Evolutionary conservation across 805 yeast species (phyloP).

Genomic region (Ogataea zsoltii): DNA sequence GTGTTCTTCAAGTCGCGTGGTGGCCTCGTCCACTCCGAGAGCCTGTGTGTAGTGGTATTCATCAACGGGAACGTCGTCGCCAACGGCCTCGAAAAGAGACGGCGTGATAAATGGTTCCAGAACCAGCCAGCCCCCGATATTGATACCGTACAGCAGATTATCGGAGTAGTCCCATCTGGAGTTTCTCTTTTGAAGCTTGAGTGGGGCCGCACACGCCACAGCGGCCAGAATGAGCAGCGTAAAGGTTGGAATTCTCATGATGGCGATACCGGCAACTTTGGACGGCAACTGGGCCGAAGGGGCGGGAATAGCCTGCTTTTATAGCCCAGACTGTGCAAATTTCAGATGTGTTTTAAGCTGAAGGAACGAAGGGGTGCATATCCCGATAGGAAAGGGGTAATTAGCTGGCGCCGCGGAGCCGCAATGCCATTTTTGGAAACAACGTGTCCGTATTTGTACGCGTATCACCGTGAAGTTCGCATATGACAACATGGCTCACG

Average conservation of each 20-base stretch:
- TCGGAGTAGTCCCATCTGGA: constrained; percentile 34
- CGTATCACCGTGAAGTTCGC: too few relatives aligned
- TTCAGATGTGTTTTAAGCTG: not conserved
- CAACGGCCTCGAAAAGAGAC: constrained; percentile 58
- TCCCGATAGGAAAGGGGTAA: not conserved
- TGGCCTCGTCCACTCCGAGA: constrained; percentile 64
- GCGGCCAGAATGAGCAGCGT: constrained; percentile 8
- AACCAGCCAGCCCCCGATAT: constrained; percentile 89
- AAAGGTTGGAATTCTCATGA: constrained; percentile 16
- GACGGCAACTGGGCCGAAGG: too few relatives aligned
- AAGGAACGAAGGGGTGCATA: not conserved
- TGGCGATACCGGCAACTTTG: too few relatives aligned
- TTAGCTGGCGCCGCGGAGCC: not conserved
- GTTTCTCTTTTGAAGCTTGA: constrained; percentile 30
- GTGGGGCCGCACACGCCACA: constrained; percentile 23
- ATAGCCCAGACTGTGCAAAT: not conserved
- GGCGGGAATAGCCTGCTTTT: not conserved
- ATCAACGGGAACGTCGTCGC: constrained; percentile 64
- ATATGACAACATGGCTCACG: too few relatives aligned
- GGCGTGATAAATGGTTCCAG: constrained; percentile 88
- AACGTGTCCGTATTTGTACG: too few relatives aligned
- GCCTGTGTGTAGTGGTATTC: constrained; percentile 68
- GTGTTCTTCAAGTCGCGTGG: constrained; percentile 55
- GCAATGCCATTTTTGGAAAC: too few relatives aligned
- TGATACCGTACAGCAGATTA: constrained; percentile 57